Percentiles rank a stretch among this genome's conserved stretches.
Conservation (phyloP, 495 filamentous ascomycete genomes). For the Daldinia decipiens region DNA sequence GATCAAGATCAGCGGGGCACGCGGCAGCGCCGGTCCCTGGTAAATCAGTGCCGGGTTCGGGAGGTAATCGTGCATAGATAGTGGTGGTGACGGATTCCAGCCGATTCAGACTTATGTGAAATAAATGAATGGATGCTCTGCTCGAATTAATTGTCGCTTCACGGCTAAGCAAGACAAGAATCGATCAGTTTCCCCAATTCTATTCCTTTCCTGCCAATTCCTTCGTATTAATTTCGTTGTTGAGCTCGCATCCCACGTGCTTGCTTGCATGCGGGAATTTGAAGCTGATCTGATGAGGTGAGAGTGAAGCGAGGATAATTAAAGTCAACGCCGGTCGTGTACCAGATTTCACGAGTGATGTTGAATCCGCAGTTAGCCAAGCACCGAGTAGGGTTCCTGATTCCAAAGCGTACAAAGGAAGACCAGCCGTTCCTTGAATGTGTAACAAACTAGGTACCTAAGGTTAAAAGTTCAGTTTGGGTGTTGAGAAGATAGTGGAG, state of each 20-base stretch:
- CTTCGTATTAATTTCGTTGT: not conserved
- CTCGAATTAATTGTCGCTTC: not conserved
- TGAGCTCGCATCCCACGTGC: not conserved
- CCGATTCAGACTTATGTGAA: not conserved
- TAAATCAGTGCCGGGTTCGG: conserved; percentile 45
- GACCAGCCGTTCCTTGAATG: no score
- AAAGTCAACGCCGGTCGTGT: no score
- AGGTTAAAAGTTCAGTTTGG: no score
- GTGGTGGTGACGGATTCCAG: not conserved
- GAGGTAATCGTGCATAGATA: conserved; percentile 28
- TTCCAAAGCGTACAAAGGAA: no score
- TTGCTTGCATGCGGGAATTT: not conserved
- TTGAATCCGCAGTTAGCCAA: no score
- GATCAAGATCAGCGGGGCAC: conserved; percentile 48
- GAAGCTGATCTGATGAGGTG: not conserved
- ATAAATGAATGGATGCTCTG: not conserved
- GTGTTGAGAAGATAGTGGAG: no score
- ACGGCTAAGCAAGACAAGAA: not conserved
- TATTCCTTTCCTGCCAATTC: not conserved
- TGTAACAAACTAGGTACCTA: no score
- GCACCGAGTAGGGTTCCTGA: no score
- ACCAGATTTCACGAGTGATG: no score
- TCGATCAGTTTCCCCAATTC: not conserved
- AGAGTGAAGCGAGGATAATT: not conserved
- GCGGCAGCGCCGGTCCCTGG: conserved; percentile 27